These are phyloP conservation scores for Persicaria maculosa DNA, from an alignment of 148 eudicot genomes.

Conservation along the genomic window DNA sequence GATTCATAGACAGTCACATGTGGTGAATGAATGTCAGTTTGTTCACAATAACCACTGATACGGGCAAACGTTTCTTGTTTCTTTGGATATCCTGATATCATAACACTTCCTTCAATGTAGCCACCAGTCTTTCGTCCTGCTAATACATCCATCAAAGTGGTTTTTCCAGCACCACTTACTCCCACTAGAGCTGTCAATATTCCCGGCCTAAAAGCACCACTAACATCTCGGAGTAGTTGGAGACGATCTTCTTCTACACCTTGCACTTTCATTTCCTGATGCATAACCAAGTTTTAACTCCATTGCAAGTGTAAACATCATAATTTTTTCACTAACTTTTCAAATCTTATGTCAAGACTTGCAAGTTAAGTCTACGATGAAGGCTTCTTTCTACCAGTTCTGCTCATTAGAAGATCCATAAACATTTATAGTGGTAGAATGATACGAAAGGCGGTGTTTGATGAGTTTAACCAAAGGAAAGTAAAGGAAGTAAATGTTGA, in stretches of 20 bases:
- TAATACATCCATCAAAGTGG: slow-evolving; percentile 68
- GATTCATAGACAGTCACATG: slow-evolving; percentile 67
- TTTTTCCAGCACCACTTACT: slow-evolving; percentile 77
- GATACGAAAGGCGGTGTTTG: background rate
- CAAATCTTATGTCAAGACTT: background rate
- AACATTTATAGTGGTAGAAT: background rate
- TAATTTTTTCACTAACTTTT: background rate
- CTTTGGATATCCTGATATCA: slow-evolving; percentile 55
- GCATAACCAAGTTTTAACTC: slow-evolving; percentile 5
- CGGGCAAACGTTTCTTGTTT: slow-evolving; percentile 66
- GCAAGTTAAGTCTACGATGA: background rate
- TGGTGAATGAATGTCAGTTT: slow-evolving; percentile 68
- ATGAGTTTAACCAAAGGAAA: background rate
- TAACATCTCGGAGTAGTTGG: slow-evolving; percentile 55
- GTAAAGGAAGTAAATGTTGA: background rate
- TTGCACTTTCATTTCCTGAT: slow-evolving; percentile 56
- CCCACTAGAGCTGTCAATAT: slow-evolving; percentile 74
- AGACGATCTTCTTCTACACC: slow-evolving; percentile 50
- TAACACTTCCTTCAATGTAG: slow-evolving; percentile 51
- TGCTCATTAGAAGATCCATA: background rate
- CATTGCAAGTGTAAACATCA: background rate
- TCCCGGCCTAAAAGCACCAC: slow-evolving; percentile 74
- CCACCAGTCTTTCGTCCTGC: slow-evolving; percentile 71
- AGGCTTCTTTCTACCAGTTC: background rate
- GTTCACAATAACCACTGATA: slow-evolving; percentile 74